Percentiles rank a stretch among this genome's conserved stretches.
These are phyloP conservation scores for Paradendryphiella salina DNA, from an alignment of 2,329 filamentous ascomycete genomes.

Conservation along the genomic window DNA sequence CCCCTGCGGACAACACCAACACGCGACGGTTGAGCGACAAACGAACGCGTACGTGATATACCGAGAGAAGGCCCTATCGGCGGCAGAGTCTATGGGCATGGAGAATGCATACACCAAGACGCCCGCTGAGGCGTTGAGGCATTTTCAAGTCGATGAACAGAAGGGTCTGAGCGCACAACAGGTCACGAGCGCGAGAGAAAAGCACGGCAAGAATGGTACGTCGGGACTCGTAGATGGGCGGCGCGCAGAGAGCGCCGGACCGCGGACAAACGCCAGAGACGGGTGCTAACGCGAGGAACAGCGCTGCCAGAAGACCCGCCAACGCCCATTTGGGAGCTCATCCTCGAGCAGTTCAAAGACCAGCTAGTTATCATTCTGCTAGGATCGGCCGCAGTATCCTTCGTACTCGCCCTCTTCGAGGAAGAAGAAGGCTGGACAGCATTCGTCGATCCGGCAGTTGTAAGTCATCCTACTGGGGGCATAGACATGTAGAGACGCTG, in stretches of 20 bases:
- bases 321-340: constrained; percentile 93
- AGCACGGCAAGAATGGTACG: constrained; percentile 60
- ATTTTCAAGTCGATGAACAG: constrained; percentile 57
- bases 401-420: constrained; percentile 89
- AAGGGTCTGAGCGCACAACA: constrained; percentile 56
- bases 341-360: constrained; percentile 98
- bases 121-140: constrained; percentile 54
- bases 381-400: constrained; percentile 89
- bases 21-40: constrained; percentile 5
- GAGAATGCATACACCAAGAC: constrained; percentile 58
- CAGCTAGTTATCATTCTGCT: constrained; percentile 95
- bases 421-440: constrained; percentile 93
- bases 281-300: constrained; percentile 40
- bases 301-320: constrained; percentile 86
- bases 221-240: neutral
- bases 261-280: neutral
- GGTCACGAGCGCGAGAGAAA: constrained; percentile 51
- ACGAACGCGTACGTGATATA: neutral
- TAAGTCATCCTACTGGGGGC: constrained; percentile 57
- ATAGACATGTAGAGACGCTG: constrained; percentile 12
- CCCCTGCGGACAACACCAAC: constrained; percentile 1
- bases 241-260: neutral
- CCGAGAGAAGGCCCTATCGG: constrained; percentile 1
- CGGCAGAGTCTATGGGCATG: constrained; percentile 46
- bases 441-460: constrained; percentile 93